Percentiles rank a stretch among this genome's conserved stretches.
phyloP scores from a whole-genome alignment of 176 grass and related monocot species.

The Carex cristatella region DNA sequence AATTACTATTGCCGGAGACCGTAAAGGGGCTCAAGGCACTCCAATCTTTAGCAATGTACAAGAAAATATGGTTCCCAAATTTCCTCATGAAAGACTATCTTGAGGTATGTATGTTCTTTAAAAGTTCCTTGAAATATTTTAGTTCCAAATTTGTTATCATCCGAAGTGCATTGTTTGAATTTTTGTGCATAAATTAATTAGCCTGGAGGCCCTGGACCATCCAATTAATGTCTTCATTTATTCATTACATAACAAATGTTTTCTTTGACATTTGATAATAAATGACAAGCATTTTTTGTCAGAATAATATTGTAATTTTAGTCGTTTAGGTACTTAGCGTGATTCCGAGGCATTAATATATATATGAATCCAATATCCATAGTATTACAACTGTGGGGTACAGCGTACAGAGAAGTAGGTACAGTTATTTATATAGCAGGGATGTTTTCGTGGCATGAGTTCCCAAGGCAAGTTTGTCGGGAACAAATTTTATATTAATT shows the following conservation, averaged over 20 bases:
- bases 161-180: background rate
- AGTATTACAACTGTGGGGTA: too few relatives aligned
- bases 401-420: background rate
- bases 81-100: conserved; percentile 61
- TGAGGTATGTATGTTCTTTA: conserved; percentile 26
- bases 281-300: background rate
- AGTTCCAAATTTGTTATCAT: background rate
- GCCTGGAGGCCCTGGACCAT: background rate
- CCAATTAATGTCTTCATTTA: background rate
- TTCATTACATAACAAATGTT: background rate
- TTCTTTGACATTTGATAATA: too few relatives aligned
- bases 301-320: background rate
- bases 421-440: background rate
- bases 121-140: background rate
- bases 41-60: conserved; percentile 53
- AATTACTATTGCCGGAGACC: conserved; percentile 77
- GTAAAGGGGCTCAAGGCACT: conserved; percentile 83
- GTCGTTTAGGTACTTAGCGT: too few relatives aligned
- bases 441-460: background rate
- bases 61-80: conserved; percentile 72
- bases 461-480: background rate
- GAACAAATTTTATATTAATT: background rate
- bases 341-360: too few relatives aligned
- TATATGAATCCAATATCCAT: too few relatives aligned
- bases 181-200: background rate